Evolutionary conservation across 805 yeast species (phyloP).

Genomic region (Metschnikowia cerradonensis): DNA sequence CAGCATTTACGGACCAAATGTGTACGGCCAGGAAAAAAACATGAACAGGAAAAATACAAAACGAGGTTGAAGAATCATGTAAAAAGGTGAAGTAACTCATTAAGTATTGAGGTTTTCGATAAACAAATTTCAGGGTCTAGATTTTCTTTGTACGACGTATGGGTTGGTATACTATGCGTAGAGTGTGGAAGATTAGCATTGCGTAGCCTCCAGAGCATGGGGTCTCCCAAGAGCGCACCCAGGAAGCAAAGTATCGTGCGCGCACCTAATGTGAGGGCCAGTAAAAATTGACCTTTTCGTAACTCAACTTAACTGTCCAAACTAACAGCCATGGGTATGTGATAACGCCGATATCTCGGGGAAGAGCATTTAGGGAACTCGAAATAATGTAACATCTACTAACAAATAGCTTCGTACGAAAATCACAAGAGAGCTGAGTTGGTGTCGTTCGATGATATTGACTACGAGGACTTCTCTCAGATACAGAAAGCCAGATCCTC

Average conservation of each 20-base stretch:
- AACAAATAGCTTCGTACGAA: slow-evolving; percentile 27
- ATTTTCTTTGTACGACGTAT: too few species aligned
- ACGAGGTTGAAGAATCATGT: too few species aligned
- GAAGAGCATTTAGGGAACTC: neutral
- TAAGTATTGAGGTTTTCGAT: too few species aligned
- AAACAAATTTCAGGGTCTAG: too few species aligned
- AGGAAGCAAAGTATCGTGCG: slow-evolving; percentile 15
- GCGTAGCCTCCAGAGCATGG: neutral
- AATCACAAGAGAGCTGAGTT: slow-evolving; percentile 57
- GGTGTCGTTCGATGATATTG: slow-evolving; percentile 80
- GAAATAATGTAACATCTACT: slow-evolving; percentile 2
- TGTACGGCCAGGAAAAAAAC: neutral
- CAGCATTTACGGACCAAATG: too few species aligned
- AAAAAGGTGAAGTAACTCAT: too few species aligned
- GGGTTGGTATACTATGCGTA: neutral
- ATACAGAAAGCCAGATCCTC: slow-evolving; percentile 73
- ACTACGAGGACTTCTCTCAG: slow-evolving; percentile 61
- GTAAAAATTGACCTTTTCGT: slow-evolving; percentile 32
- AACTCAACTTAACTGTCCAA: slow-evolving; percentile 4
- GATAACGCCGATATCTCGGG: neutral
- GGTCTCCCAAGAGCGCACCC: neutral
- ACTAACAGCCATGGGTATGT: slow-evolving; percentile 14
- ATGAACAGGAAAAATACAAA: neutral
- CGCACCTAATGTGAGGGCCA: slow-evolving; percentile 20
- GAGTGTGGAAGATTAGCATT: neutral